These are phyloP conservation scores for Salinomyces thailandicus DNA, from an alignment of 2,329 filamentous ascomycete genomes.

Conservation along the genomic window DNA sequence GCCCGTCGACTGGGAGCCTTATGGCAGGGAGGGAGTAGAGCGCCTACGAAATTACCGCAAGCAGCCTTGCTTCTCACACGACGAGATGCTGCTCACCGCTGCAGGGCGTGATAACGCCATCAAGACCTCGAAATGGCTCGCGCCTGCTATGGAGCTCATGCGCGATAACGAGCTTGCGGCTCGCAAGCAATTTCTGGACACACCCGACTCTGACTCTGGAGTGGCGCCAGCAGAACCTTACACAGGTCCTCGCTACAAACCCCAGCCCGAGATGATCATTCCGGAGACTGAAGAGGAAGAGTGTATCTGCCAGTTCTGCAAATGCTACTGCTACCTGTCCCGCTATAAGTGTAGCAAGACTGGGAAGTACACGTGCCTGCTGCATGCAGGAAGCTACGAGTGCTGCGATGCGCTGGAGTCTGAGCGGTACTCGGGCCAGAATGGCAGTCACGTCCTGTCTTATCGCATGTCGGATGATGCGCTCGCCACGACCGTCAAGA, in stretches of 20 bases:
- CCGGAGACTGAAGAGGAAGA: constrained; percentile 79
- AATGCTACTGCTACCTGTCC: constrained; percentile 82
- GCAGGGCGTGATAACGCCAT: constrained; percentile 70
- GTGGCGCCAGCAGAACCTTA: constrained; percentile 23
- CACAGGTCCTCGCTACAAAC: constrained; percentile 30
- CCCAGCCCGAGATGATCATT: constrained; percentile 50
- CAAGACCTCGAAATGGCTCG: constrained; percentile 88
- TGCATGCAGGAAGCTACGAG: constrained; percentile 67
- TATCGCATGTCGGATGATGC: constrained; percentile 67
- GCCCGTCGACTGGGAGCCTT: constrained; percentile 88
- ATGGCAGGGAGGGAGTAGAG: constrained; percentile 74
- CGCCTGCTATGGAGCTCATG: constrained; percentile 72
- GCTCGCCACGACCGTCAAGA: constrained; percentile 57
- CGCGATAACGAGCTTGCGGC: constrained; percentile 60
- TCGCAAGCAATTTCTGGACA: constrained; percentile 57
- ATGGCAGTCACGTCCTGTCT: constrained; percentile 57
- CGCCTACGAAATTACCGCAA: constrained; percentile 77
- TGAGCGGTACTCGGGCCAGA: constrained; percentile 50
- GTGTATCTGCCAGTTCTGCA: constrained; percentile 85
- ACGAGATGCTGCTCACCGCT: constrained; percentile 85
- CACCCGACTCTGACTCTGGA: constrained; percentile 36
- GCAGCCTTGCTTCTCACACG: constrained; percentile 94
- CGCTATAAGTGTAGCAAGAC: constrained; percentile 76
- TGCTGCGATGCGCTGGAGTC: constrained; percentile 64
- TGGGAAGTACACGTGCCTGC: constrained; percentile 70